Evolutionary conservation across 176 grass and related monocot species (phyloP).

Genomic region (Cymbopogon citratus): DNA sequence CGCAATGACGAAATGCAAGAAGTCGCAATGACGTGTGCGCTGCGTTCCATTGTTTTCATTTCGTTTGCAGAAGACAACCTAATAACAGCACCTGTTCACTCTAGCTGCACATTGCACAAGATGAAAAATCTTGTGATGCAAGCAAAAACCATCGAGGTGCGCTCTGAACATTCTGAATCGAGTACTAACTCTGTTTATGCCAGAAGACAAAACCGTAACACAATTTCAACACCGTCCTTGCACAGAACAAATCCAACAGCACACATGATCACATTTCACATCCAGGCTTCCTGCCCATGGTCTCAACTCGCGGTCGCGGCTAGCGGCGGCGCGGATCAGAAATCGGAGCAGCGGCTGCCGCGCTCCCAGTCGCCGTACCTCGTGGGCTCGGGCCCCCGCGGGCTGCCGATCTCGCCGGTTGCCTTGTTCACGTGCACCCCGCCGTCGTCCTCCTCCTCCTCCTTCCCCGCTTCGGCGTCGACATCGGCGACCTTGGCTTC

Average conservation of each 20-base stretch:
- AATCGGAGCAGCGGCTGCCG: constrained; percentile 83
- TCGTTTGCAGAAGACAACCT: not conserved
- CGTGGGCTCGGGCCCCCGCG: constrained; percentile 73
- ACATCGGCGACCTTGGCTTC: not conserved
- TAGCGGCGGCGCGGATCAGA: constrained; percentile 27
- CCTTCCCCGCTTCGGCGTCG: not conserved
- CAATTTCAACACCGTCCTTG: not conserved
- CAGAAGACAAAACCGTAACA: not conserved
- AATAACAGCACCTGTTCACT: not conserved
- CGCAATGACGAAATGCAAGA: no score
- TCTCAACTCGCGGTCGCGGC: not conserved
- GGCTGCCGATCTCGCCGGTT: constrained; percentile 70
- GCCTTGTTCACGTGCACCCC: constrained; percentile 50
- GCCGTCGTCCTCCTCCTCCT: constrained; percentile 1
- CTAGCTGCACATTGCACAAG: not conserved
- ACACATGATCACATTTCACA: not conserved
- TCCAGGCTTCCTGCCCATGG: not conserved
- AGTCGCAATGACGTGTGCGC: not conserved
- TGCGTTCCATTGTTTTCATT: no score
- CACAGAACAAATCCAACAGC: not conserved
- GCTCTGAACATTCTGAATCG: not conserved
- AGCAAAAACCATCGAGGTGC: not conserved
- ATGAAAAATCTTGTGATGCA: not conserved
- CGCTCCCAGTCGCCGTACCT: constrained; percentile 86
- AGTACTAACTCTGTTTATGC: not conserved